Evolutionary conservation across 73 alveolate species (phyloP), one percentile per base, ranked within the genome.

Genomic region (Symbiodinium natans): DNA sequence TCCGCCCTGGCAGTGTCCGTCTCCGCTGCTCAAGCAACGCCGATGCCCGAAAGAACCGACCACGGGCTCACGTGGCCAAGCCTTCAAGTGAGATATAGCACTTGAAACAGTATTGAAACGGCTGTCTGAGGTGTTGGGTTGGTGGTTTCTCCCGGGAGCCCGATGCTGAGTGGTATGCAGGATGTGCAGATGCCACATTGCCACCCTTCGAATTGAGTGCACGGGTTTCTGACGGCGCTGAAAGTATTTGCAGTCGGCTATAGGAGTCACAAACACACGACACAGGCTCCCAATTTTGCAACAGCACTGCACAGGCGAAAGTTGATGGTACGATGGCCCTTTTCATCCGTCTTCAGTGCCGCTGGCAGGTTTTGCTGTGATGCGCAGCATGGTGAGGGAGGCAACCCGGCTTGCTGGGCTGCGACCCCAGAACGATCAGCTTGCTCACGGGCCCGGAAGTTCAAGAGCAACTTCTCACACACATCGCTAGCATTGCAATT

Each of bases 341-440:
- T n/a, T n/a, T n/a, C n/a, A n/a, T n/a, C n/a, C n/a, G n/a, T n/a
- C n/a, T n/a, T n/a, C n/a, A n/a, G 59, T 46, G 6, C 21, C 6
- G 13, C 59, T 46, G 59, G 17, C 74, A 90, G 97, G 97, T 90
- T 90, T 43, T 90, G 97, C 97, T 90, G 97, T 40, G 88, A 90
- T 41, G 87, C 87, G 29, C 31, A 6, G 31, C 97, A 90, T 31
- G 97, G 97, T 19, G 77, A 90, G 25, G 97, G 77, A 6, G 97
- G 97, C 8, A 90, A 90, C 77, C 97, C 97, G 0, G 97, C 97
- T 15, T 90, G 97, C 88, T 90, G 97, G 97, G 97, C 63, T 41
- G 6, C 34, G 97, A 31, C 54, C 38, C 41, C 38, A n/a, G 59
- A 38, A 42, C n/a, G n/a, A n/a, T n/a, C n/a, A n/a, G n/a, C n/a